Percentiles rank a stretch among this genome's conserved stretches.
phyloP scores from a whole-genome alignment of 2,329 filamentous ascomycete species.

The Aureobasidium leucospermi region DNA sequence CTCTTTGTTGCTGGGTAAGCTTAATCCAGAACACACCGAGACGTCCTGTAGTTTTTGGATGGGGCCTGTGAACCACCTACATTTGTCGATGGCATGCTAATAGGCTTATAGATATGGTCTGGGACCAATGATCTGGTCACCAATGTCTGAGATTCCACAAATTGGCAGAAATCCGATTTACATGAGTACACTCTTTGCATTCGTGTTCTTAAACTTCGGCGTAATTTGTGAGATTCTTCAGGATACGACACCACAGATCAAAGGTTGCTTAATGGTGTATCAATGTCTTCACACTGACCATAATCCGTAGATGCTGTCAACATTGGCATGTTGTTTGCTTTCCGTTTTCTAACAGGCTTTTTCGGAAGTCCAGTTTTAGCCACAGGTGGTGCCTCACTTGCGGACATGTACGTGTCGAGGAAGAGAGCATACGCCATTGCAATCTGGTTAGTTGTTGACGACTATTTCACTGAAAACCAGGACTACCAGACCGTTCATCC shows the following conservation, averaged over 20 bases:
- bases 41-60: too few relatives aligned
- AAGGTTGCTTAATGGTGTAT: too few relatives aligned
- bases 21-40: background rate
- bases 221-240: conserved; percentile 29
- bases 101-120: conserved; percentile 28
- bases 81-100: background rate
- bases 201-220: too few relatives aligned
- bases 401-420: conserved; percentile 35
- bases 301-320: conserved; percentile 27
- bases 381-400: conserved; percentile 38
- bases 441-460: too few relatives aligned
- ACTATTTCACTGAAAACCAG: too few relatives aligned
- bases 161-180: conserved; percentile 45
- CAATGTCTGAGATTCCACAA: conserved; percentile 43
- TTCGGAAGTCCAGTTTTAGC: conserved; percentile 40
- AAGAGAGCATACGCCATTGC: conserved; percentile 32
- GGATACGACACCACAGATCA: background rate
- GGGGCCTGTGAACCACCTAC: background rate
- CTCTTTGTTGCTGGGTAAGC: conserved; percentile 45
- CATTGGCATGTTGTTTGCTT: conserved; percentile 45
- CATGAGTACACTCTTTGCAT: conserved; percentile 39
- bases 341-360: conserved; percentile 47
- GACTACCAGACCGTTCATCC: too few relatives aligned
- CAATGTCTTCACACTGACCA: conserved; percentile 15
- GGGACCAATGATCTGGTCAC: conserved; percentile 26